These are phyloP conservation scores for Prunus mira DNA, from an alignment of 306 rosid genomes.

Conservation along the genomic window DNA sequence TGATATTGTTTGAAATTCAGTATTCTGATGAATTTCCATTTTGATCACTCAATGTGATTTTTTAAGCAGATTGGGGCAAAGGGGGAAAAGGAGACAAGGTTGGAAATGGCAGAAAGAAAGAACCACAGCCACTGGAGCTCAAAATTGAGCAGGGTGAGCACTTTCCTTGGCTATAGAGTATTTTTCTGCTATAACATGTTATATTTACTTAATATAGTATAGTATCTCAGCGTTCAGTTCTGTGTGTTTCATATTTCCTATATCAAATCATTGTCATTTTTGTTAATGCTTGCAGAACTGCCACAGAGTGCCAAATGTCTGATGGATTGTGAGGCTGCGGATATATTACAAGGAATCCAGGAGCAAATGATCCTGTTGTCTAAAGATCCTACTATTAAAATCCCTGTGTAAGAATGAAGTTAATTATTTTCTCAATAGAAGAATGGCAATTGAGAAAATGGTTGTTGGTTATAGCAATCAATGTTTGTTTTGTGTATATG, in stretches of 20 bases:
- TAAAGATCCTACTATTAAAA: slow-evolving; percentile 68
- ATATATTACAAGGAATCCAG: slow-evolving; percentile 64
- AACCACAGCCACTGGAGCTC: slow-evolving; percentile 45
- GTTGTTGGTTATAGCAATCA: slow-evolving; percentile 3
- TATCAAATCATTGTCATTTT: not conserved
- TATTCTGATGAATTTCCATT: slow-evolving; percentile 12
- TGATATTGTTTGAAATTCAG: not conserved
- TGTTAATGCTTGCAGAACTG: slow-evolving; percentile 51
- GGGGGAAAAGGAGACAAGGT: slow-evolving; percentile 62
- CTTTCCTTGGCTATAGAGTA: slow-evolving; percentile 18
- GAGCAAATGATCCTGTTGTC: slow-evolving; percentile 68
- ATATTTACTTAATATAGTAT: slow-evolving; percentile 9
- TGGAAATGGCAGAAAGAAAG: slow-evolving; percentile 51
- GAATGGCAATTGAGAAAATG: slow-evolving; percentile 5
- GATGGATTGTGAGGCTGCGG: slow-evolving; percentile 83
- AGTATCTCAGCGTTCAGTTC: not conserved
- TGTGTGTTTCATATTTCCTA: not conserved
- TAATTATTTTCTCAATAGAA: slow-evolving; percentile 8
- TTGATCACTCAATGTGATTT: slow-evolving; percentile 17
- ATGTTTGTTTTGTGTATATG: not conserved
- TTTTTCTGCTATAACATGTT: slow-evolving; percentile 6
- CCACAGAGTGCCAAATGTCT: slow-evolving; percentile 68
- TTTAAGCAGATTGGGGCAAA: slow-evolving; percentile 33
- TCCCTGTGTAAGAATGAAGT: slow-evolving; percentile 54
- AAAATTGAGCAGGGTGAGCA: slow-evolving; percentile 60